These are phyloP conservation scores for Exserohilum rostratum DNA, from an alignment of 2,329 filamentous ascomycete genomes.

Conservation along the genomic window DNA sequence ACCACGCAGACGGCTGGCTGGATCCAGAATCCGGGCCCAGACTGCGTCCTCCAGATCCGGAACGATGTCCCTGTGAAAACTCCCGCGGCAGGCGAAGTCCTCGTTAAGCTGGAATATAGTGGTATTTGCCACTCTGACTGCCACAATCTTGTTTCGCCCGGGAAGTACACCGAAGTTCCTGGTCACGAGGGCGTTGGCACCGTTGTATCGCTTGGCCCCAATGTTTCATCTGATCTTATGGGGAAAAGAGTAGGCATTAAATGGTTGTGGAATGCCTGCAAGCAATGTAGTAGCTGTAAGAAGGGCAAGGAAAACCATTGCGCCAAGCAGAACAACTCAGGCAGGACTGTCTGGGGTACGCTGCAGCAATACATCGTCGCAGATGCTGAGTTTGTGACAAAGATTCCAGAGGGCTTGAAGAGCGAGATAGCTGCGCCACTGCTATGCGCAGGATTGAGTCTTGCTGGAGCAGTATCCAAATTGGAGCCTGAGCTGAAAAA, in stretches of 20 bases:
- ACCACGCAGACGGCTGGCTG: constrained; percentile 45
- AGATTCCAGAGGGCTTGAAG: constrained; percentile 45
- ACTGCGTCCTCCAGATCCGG: constrained; percentile 46
- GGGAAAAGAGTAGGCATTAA: constrained; percentile 52
- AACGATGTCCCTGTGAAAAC: constrained; percentile 46
- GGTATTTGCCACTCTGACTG: constrained; percentile 58
- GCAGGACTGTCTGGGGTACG: constrained; percentile 46
- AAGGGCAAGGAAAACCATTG: constrained; percentile 51
- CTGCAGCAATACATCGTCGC: constrained; percentile 46
- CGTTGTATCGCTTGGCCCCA: constrained; percentile 47
- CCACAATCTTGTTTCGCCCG: constrained; percentile 53
- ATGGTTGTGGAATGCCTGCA: constrained; percentile 55
- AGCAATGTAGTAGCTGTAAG: constrained; percentile 46
- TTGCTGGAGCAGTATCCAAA: constrained; percentile 86
- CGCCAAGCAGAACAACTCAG: constrained; percentile 50
- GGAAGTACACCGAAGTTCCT: constrained; percentile 54
- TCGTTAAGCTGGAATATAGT: constrained; percentile 56
- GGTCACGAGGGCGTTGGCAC: constrained; percentile 56
- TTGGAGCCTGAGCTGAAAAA: constrained; percentile 74
- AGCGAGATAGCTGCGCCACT: constrained; percentile 47
- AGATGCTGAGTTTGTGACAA: constrained; percentile 39
- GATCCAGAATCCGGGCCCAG: constrained; percentile 45
- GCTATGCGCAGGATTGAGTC: constrained; percentile 52
- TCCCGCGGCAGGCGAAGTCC: constrained; percentile 50
- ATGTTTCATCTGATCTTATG: constrained; percentile 35